Percentiles rank a stretch among this genome's conserved stretches.
Conservation (phyloP, 208 protist species). For the Leptomonas seymouri region DNA sequence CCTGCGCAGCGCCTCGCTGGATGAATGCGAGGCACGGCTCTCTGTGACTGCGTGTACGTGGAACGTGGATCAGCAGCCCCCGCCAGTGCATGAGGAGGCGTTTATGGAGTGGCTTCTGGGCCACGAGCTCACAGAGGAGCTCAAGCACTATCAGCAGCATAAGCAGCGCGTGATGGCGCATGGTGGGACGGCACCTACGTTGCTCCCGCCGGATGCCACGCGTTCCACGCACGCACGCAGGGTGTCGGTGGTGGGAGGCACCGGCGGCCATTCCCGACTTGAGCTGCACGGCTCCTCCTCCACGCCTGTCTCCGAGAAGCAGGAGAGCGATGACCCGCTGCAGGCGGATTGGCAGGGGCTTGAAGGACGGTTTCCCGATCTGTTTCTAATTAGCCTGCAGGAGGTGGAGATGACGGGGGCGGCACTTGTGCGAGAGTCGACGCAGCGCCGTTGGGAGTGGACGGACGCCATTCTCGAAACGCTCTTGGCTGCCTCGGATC, state of each 20-base stretch:
- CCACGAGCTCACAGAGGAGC: constrained; percentile 33
- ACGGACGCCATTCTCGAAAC: constrained; percentile 62
- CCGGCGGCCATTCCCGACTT: not conserved
- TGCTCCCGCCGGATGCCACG: constrained; percentile 6
- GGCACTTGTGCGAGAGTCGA: constrained; percentile 77
- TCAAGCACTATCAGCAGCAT: constrained; percentile 37
- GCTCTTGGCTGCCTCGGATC: constrained; percentile 45
- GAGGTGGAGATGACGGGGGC: constrained; percentile 86
- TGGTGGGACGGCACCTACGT: constrained; percentile 6
- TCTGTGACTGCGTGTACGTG: constrained; percentile 76
- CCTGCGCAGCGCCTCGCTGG: constrained; percentile 19
- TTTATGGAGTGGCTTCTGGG: constrained; percentile 64
- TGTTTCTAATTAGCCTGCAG: constrained; percentile 81
- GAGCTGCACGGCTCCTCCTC: not conserved
- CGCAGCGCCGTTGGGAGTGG: constrained; percentile 61
- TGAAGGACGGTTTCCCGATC: constrained; percentile 63
- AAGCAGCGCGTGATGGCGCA: constrained; percentile 23
- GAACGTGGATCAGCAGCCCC: constrained; percentile 75
- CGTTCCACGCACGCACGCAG: constrained; percentile 21
- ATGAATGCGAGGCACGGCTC: constrained; percentile 36
- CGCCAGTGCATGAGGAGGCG: constrained; percentile 33
- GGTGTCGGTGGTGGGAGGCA: constrained; percentile 3
- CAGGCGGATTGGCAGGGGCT: constrained; percentile 24
- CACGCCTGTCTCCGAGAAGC: not conserved
- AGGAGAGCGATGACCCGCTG: constrained; percentile 9